Evolutionary conservation across 2,329 filamentous ascomycete species (phyloP).

Genomic region (Fusarium haematococcum): DNA sequence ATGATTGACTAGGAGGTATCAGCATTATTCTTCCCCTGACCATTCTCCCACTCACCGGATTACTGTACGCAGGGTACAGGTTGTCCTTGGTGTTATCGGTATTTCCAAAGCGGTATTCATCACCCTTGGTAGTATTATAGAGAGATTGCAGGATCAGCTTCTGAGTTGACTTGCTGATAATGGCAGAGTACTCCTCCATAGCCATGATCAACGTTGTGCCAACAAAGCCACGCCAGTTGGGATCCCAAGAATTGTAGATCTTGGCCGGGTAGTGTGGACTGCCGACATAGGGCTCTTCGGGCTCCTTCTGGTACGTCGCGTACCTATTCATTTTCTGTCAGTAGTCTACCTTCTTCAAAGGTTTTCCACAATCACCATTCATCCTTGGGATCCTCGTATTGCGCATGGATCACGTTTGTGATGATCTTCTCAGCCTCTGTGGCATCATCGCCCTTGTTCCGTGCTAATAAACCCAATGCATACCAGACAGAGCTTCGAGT

Average conservation of each 20-base stretch:
- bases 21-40: neutral
- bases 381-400: slow-evolving; percentile 62
- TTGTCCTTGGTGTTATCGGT: slow-evolving; percentile 66
- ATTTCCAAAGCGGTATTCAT: slow-evolving; percentile 71
- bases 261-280: slow-evolving; percentile 60
- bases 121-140: slow-evolving; percentile 66
- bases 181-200: slow-evolving; percentile 67
- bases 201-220: slow-evolving; percentile 69
- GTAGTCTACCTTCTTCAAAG: rapidly evolving
- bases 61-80: slow-evolving; percentile 71
- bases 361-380: slow-evolving; percentile 62
- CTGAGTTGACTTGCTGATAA: slow-evolving; percentile 54
- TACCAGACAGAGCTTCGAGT: slow-evolving; percentile 71
- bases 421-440: slow-evolving; percentile 65
- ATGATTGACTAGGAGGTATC: slow-evolving; percentile 58
- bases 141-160: slow-evolving; percentile 64
- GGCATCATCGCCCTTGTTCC: slow-evolving; percentile 63
- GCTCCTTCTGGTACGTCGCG: slow-evolving; percentile 63
- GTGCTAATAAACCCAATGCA: slow-evolving; percentile 66
- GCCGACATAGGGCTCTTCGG: slow-evolving; percentile 69
- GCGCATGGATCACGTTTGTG: slow-evolving; percentile 62
- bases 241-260: slow-evolving; percentile 71
- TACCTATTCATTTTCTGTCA: slow-evolving; percentile 26
- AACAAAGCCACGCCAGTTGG: slow-evolving; percentile 74
- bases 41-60: slow-evolving; percentile 53